These are phyloP conservation scores for Salvia hispanica DNA, from an alignment of 257 asterid genomes.

Conservation along the genomic window DNA sequence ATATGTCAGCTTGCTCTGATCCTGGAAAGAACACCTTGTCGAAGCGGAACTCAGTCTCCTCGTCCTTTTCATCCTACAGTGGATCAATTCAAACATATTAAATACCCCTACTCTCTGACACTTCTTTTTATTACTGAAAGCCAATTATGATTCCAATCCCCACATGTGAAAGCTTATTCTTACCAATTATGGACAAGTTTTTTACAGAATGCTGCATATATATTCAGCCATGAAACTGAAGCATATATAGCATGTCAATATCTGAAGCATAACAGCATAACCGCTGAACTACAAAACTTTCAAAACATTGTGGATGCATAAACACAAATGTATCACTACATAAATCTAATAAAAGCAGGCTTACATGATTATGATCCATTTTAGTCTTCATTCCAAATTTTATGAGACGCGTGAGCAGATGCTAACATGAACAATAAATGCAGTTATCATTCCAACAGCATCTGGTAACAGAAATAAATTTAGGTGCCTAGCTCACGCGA, in stretches of 20 bases:
- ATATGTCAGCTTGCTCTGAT: constrained; percentile 67
- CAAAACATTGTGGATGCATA: not conserved
- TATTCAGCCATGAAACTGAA: constrained; percentile 15
- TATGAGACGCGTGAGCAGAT: not conserved
- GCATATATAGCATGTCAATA: not conserved
- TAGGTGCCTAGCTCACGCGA: constrained; percentile 7
- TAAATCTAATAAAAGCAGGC: not conserved
- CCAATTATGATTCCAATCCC: not conserved
- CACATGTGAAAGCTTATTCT: not conserved
- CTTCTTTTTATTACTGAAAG: not conserved
- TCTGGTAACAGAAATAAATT: not conserved
- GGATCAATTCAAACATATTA: constrained; percentile 6
- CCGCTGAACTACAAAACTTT: not conserved
- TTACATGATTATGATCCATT: not conserved
- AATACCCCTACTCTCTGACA: not conserved
- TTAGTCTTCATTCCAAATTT: not conserved
- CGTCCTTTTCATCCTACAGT: constrained; percentile 76
- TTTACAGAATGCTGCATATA: not conserved
- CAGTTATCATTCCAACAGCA: not conserved
- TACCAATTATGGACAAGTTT: not conserved
- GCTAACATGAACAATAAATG: not conserved
- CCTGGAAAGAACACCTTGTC: constrained; percentile 82
- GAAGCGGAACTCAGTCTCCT: constrained; percentile 63
- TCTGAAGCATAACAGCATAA: not conserved
- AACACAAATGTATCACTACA: not conserved